Conservation (phyloP, 805 yeast species). For the Sugiyamaella valdiviana region DNA sequence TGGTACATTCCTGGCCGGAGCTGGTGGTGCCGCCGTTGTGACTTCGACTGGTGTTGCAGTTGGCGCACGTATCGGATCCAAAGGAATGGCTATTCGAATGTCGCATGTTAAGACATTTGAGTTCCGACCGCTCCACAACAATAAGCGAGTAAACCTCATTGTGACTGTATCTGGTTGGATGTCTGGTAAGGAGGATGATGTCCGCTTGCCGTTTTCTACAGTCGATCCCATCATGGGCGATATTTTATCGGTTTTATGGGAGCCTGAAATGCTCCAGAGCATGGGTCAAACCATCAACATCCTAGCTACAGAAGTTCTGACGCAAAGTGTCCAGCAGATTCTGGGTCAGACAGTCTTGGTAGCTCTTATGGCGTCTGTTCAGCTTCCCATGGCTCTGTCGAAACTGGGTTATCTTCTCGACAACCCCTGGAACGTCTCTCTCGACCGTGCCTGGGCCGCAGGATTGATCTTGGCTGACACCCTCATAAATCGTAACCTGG, state of each 20-base stretch:
- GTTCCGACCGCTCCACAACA: constrained; percentile 85
- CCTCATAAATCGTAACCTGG: constrained; percentile 75
- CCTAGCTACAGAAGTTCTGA: constrained; percentile 86
- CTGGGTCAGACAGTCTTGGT: constrained; percentile 85
- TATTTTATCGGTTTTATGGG: constrained; percentile 87
- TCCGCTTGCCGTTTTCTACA: constrained; percentile 90
- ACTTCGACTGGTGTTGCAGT: constrained; percentile 86
- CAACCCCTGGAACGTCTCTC: constrained; percentile 96
- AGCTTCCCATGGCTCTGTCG: constrained; percentile 84
- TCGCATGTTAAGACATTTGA: constrained; percentile 94
- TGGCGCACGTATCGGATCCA: constrained; percentile 83
- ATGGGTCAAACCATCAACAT: constrained; percentile 95
- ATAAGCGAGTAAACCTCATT: constrained; percentile 77
- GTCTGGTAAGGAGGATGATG: constrained; percentile 92
- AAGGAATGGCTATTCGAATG: constrained; percentile 78
- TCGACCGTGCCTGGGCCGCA: constrained; percentile 96
- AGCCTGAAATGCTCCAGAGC: constrained; percentile 92
- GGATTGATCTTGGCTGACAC: constrained; percentile 91
- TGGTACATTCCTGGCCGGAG: constrained; percentile 85
- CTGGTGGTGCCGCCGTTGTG: constrained; percentile 92
- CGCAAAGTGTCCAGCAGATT: constrained; percentile 91
- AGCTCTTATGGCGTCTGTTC: constrained; percentile 88
- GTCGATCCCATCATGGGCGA: constrained; percentile 99
- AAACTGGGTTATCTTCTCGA: constrained; percentile 85
- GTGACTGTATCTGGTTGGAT: constrained; percentile 97